Conservation (phyloP, 208 protist species). For the Dictyostelium gargantuum region DNA sequence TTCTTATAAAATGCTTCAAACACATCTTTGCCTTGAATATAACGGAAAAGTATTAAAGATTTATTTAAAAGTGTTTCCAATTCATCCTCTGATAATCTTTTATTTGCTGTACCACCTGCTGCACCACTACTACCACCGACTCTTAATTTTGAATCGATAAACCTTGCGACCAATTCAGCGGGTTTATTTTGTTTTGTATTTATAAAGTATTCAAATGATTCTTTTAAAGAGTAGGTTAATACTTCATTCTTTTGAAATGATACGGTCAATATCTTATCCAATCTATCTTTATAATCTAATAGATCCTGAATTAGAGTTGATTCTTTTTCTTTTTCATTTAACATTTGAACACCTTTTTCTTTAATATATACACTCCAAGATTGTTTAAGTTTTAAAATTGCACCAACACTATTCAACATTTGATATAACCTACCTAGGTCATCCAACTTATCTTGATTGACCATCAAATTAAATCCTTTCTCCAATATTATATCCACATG, state of each 20-base stretch:
- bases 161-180: conserved; percentile 92
- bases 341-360: conserved; percentile 60
- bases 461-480: conserved; percentile 54
- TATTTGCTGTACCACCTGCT: too few species aligned
- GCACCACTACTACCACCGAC: conserved; percentile 80
- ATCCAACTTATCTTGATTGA: background rate
- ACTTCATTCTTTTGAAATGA: conserved; percentile 73
- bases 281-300: conserved; percentile 84
- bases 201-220: conserved; percentile 91
- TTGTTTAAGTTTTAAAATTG: conserved; percentile 28
- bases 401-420: conserved; percentile 65
- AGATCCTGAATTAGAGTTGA: conserved; percentile 86
- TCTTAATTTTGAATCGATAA: conserved; percentile 90
- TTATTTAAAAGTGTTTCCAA: conserved; percentile 76
- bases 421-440: conserved; percentile 74
- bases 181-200: conserved; percentile 88
- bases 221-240: conserved; percentile 85
- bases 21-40: conserved; percentile 91
- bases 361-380: conserved; percentile 75
- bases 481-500: conserved; percentile 69
- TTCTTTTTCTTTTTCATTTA: conserved; percentile 76
- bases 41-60: conserved; percentile 88
- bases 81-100: conserved; percentile 83
- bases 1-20: conserved; percentile 97
- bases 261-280: conserved; percentile 64